Conservation (phyloP, 1,284 basidiomycete genomes). For the Microbotryomycetes sp. region DNA sequence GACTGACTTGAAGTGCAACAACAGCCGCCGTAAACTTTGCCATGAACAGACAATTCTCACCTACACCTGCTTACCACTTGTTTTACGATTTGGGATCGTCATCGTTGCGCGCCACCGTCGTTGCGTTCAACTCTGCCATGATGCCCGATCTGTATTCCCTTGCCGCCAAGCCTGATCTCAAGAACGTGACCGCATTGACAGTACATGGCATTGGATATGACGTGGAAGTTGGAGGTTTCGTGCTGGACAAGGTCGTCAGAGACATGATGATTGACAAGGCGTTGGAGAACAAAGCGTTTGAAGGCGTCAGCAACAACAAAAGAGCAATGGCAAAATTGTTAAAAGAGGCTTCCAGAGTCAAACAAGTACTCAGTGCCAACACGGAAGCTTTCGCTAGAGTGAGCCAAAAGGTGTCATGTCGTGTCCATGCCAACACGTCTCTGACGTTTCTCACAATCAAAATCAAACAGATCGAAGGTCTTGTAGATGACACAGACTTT, state of each 20-base stretch:
- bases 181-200: slow-evolving; percentile 65
- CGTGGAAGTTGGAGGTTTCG: slow-evolving; percentile 66
- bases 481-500: slow-evolving; percentile 88
- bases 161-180: slow-evolving; percentile 40
- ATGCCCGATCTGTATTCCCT: slow-evolving; percentile 39
- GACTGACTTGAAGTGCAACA: too few relatives aligned
- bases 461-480: slow-evolving; percentile 77
- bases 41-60: slow-evolving; percentile 80
- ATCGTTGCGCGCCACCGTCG: slow-evolving; percentile 77
- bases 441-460: too few relatives aligned
- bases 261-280: slow-evolving; percentile 71
- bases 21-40: slow-evolving; percentile 85
- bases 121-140: slow-evolving; percentile 62
- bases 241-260: slow-evolving; percentile 74
- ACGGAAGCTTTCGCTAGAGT: slow-evolving; percentile 66
- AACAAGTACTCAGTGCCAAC: slow-evolving; percentile 91
- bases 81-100: slow-evolving; percentile 92
- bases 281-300: slow-evolving; percentile 58
- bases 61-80: slow-evolving; percentile 58
- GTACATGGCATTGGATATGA: slow-evolving; percentile 76
- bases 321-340: slow-evolving; percentile 86
- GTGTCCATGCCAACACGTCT: too few relatives aligned
- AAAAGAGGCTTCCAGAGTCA: slow-evolving; percentile 87
- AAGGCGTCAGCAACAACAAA: slow-evolving; percentile 53
- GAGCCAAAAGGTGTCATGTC: too few relatives aligned